Evolutionary conservation across 148 eudicot genomes (phyloP), one percentile per base, ranked within the genome.

Genomic region (Beta vulgaris): DNA sequence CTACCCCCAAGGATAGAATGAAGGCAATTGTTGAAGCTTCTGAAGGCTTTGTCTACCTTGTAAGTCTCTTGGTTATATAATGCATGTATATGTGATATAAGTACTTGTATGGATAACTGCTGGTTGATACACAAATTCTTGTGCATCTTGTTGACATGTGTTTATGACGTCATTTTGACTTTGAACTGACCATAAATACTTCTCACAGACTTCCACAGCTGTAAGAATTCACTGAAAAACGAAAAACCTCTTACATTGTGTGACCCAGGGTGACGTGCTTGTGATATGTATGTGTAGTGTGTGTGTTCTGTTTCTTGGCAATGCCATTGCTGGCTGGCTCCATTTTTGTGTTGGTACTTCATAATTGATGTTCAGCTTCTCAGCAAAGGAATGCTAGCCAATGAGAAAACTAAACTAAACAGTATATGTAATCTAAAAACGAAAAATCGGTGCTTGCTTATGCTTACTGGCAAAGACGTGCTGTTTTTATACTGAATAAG

Each of bases 31-130:
- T 86, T 72, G 92, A 94, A 82, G 93, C 87, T 74, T 83, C 97
- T 43, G 93, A 94, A 77, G 98, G 98, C 75, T 94, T 90, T 80
- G 82, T 94, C 8, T 94, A 94, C 75, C 98, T 94, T 76, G 98
- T 94, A 86, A 86, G 96, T 7, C 72, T 46, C 35, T 71, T 76
- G 29, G 39, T 65, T 71, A 62, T 71, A 39, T 19, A n/a, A 7
- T 63, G 35, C 44, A 36, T 62, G 10, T 3, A 11, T 29, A 0
- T 8, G 18, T n/a, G 19, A 0, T 18, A 21, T 48, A 48, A 48
- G 4, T 15, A 21, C 14, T 48, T 48, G 14, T 14, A 15, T 21
- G 18, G 53, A 14, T 15, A 14, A 48, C 31, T 60, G 19, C 31
- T 16, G 21, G 25, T 34, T 58, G 16, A 49, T 62, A 14, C 18